Percentiles rank a stretch among this genome's conserved stretches.
Conservation (phyloP, 495 filamentous ascomycete species). For the Aspergillus carlsbadensis region DNA sequence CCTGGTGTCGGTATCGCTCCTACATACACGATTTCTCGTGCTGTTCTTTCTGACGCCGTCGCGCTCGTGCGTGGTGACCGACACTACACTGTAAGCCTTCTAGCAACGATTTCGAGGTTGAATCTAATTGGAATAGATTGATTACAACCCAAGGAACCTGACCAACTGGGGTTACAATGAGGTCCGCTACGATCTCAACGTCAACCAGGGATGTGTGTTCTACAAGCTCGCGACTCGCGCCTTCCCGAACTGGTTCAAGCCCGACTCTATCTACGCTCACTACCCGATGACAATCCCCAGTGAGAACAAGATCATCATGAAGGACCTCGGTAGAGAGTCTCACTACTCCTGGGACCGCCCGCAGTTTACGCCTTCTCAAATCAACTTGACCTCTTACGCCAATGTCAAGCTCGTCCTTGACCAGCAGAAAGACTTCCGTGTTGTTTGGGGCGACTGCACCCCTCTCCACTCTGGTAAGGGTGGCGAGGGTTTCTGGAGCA, state of each 20-base stretch:
- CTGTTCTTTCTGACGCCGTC: constrained; percentile 54
- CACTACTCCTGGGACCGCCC: constrained; percentile 73
- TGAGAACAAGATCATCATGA: constrained; percentile 74
- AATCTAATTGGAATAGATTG: constrained; percentile 34
- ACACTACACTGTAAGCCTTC: constrained; percentile 46
- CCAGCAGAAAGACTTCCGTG: constrained; percentile 61
- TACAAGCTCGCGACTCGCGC: constrained; percentile 80
- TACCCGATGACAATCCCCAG: constrained; percentile 79
- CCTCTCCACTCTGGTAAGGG: constrained; percentile 53
- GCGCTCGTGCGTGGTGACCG: constrained; percentile 54
- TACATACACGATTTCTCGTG: constrained; percentile 58
- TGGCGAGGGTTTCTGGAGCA: constrained; percentile 54
- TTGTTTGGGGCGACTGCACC: constrained; percentile 59
- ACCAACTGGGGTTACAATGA: constrained; percentile 81
- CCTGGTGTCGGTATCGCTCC: constrained; percentile 56
- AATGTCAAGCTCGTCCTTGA: constrained; percentile 64
- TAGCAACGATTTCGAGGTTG: neutral
- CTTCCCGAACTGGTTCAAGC: constrained; percentile 77
- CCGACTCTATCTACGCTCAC: constrained; percentile 82
- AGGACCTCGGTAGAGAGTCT: constrained; percentile 64
- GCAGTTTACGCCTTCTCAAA: constrained; percentile 43
- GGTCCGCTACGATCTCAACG: constrained; percentile 66
- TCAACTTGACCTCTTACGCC: constrained; percentile 59
- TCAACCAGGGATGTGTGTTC: constrained; percentile 80
- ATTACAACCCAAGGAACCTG: constrained; percentile 72